Evolutionary conservation across 139 green algal species (phyloP), one percentile per base, ranked within the genome.

Genomic region (Picochlorum costavermella): DNA sequence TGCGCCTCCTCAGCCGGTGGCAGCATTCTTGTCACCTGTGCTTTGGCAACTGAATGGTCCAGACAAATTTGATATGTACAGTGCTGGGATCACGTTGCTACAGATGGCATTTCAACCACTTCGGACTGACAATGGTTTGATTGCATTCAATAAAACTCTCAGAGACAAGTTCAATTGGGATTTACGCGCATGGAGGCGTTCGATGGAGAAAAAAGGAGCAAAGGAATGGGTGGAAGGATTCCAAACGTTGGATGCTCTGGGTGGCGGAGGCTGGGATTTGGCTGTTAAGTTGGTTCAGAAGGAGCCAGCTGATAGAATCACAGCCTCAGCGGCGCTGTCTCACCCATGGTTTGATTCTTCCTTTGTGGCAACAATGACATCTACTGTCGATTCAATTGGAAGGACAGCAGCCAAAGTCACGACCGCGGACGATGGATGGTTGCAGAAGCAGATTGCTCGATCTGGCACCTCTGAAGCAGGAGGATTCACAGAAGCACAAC

Each of bases 61-160:
- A 2, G 90, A 96, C 73, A 81, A 84, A 45, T 96, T 96, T 63
- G 90, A 96, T 80, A 91, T 95, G 79, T 96, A 90, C 83, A 78
- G 59, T 51, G 79, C 60, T 33, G 88, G 88, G 37, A 64, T 95
- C 5, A 80, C 81, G 12, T 64, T 92, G 65, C 56, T 95, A 61
- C 78, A 85, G 69, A 73, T 94, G 71, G 73, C 74, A n/a, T 91
- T 95, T 60, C 68, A 79, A 0, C 56, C 65, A 28, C 77, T 96
- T 67, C 70, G 88, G 16, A 81, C 46, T 31, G 89, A 94, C 75
- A 88, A 86, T 59, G 64, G 53, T 31, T 66, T 96, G 33, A 79
- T 91, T 17, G 69, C 70, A 0, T 95, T 95, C 79, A 77, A 77
- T 58, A 74, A 78, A 63, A 20, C 68, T 50, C 70, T 92, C 25